Evolutionary conservation across 352 stramenopile species (phyloP).

Genomic region (Pythium aristosporum): DNA sequence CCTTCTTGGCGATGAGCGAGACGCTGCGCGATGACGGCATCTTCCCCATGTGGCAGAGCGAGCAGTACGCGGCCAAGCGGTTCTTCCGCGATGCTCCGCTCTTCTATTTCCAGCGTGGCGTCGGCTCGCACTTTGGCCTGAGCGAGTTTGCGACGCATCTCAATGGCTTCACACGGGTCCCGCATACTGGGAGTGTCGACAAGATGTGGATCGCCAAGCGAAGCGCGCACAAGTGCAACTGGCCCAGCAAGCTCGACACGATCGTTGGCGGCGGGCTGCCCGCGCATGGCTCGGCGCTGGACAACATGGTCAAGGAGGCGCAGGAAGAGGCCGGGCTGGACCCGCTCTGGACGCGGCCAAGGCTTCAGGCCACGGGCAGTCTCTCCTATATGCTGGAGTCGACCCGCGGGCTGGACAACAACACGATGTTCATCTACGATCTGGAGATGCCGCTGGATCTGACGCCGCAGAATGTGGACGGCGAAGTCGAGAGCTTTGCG

Average conservation of each 20-base stretch:
- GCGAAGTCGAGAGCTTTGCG: conserved; percentile 66
- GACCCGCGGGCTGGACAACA: conserved; percentile 55
- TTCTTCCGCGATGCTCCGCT: conserved; percentile 44
- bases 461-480: conserved; percentile 45
- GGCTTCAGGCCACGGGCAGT: conserved; percentile 42
- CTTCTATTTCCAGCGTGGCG: conserved; percentile 66
- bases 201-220: conserved; percentile 67
- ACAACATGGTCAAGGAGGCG: conserved; percentile 79
- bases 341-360: conserved; percentile 32
- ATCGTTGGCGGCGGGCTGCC: conserved; percentile 65
- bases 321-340: conserved; percentile 58
- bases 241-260: conserved; percentile 54
- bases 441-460: conserved; percentile 45
- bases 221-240: conserved; percentile 48
- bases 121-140: conserved; percentile 60
- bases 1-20: conserved; percentile 43
- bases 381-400: conserved; percentile 60
- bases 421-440: conserved; percentile 75
- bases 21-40: conserved; percentile 41
- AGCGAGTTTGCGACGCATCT: conserved; percentile 68
- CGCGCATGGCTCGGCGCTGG: conserved; percentile 38
- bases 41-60: conserved; percentile 59
- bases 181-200: conserved; percentile 24
- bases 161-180: conserved; percentile 58
- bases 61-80: conserved; percentile 58